Percentiles rank a stretch among this genome's conserved stretches.
These are phyloP conservation scores for Peniophora sp. DNA, from an alignment of 1,284 basidiomycete genomes.

Conservation along the genomic window DNA sequence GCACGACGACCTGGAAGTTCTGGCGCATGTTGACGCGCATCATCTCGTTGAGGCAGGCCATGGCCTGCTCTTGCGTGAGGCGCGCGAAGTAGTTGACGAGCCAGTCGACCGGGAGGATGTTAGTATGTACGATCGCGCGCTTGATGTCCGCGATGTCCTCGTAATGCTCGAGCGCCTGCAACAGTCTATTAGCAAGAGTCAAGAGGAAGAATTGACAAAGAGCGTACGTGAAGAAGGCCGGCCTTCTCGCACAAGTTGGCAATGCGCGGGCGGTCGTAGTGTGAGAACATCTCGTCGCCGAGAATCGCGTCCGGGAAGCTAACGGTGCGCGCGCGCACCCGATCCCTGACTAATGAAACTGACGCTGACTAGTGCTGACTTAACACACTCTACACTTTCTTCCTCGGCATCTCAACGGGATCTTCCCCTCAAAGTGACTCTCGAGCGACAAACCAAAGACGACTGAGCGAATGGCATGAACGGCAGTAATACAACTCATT, in stretches of 20 bases:
- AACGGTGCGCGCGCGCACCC: no score
- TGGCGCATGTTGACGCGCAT: conserved; percentile 95
- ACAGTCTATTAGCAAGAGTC: conserved; percentile 4
- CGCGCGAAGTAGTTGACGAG: conserved; percentile 96
- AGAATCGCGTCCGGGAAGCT: conserved; percentile 59
- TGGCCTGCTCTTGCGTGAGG: conserved; percentile 97
- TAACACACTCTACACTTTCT: no score
- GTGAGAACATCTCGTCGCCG: conserved; percentile 97
- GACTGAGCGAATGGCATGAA: no score
- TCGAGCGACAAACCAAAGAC: no score
- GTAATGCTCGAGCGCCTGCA: conserved; percentile 93
- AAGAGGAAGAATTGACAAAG: background rate
- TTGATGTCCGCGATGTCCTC: conserved; percentile 98
- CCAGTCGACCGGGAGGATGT: conserved; percentile 89
- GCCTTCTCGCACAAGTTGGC: conserved; percentile 99
- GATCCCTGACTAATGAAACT: no score
- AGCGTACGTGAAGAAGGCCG: conserved; percentile 80
- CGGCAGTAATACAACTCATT: no score
- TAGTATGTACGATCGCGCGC: conserved; percentile 93
- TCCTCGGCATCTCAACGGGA: no score
- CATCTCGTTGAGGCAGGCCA: conserved; percentile 97
- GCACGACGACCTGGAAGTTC: conserved; percentile 94
- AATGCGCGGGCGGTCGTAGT: conserved; percentile 95
- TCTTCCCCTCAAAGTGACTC: no score
- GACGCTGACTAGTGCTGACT: no score